Evolutionary conservation across 2,329 filamentous ascomycete species (phyloP), one percentile per base, ranked within the genome.

Genomic region (Neofusicoccum umdonicola): DNA sequence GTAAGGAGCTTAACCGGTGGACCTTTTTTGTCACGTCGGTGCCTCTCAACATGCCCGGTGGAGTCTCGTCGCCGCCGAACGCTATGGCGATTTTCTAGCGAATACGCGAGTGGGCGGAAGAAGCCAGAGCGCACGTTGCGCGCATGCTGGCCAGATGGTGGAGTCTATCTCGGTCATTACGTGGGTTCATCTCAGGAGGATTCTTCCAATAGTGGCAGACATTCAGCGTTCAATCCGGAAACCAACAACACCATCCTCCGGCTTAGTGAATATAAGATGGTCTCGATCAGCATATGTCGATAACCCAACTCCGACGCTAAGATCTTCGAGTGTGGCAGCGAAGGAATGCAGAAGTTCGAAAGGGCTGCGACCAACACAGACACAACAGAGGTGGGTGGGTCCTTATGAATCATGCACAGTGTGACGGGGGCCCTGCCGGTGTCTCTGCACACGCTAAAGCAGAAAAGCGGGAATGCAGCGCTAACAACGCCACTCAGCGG

Each of bases 1-100:
- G 85, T 68, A 86, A 84, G 67, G 78, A 80, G 70, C 74, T 82
- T 71, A 77, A 80, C 35, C 76, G 83, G 31, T 87, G 83, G 71
- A 85, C 80, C 3, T 90, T 89, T 70, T 82, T 90, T 74, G 78
- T 90, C 6, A 85, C 83, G 0, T 88, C 85, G 68, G 80, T 80
- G 37, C 86, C 87, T 0, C 72, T 87, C 65, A 88, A 88, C 67
- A 74, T 76, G 65, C 62, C 62, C 11, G 62, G 85, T 17, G 75
- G 75, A 35, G 74, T 77, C 15, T 75, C 75, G 9, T 75, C 72
- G 65, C 75, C 75, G n/a, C 75, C 75, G 1, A 77, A 77, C 63
- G 75, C 74, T 3, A 74, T 77, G 39, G 75, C 75, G 0, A 76
- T 77, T 37, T 77, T 77, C 60, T 77, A 73, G 50, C 41, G 37